Base-by-base conservation (phyloP, 129 eudicot species). In the Arctium lappa region DNA sequence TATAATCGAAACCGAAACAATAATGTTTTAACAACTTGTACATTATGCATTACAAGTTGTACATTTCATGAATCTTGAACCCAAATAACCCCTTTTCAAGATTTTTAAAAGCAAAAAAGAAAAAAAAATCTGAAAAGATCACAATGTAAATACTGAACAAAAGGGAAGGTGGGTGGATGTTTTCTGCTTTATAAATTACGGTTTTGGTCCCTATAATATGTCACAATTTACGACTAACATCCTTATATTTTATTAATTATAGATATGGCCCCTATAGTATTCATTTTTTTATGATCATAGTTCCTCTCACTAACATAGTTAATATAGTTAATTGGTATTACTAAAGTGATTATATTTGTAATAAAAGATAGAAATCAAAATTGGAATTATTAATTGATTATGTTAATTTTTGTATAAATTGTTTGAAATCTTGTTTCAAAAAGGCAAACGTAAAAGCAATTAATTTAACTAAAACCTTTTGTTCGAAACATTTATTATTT, bases 111-210 rank as follows among this genome's bases (percentile, higher is more conserved):
- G 39, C 74, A 77, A 68, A 46, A 42, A 77, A 8, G 1, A 16
- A 40, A 56, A 34, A 78, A 42, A 84, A 46, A 84, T 76, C 87
- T 79, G 84, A 79, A 79, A 84, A 73, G 87, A 50, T 46, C 31
- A 79, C 66, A 32, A 73, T 79, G 87, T 46, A 69, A 76, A 83
- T 77, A 77, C 73, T 65, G 80, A 42, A 27, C 80, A 82, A 82
- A 82, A 79, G 71, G 56, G 86, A 83, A 83, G 78, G n/a, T 76
- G 33, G 63, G 48, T 77, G 63, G 16, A 71, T 69, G 72, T 70
- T 77, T 56, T 56, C 22, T 56, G 18, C 65, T 56, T 56, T 56
- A 56, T 56, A 13, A 56, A 56, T 56, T 56, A 56, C 8, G 16
- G 8, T 15, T 56, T 56, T 56, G 65, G 65, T 56, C 65, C 65